Base-by-base conservation (phyloP, 208 protist genomes). In the Leishmania amazonensis region DNA sequence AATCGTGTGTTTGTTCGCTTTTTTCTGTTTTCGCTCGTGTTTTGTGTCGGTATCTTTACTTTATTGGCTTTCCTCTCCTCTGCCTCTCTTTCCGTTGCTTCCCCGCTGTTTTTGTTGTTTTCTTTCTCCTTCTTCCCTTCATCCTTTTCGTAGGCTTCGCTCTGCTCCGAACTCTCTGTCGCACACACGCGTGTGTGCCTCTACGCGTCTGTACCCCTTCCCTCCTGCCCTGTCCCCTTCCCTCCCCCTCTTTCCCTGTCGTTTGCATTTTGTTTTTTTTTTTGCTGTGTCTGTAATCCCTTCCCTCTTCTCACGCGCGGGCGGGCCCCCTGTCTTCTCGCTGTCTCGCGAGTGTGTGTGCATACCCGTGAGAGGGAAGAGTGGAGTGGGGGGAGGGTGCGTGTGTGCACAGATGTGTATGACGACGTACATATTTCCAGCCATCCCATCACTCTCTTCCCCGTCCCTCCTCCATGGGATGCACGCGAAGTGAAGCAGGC, bases 31-130 rank as follows among this genome's bases (percentile, higher is more conserved):
- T 68, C 45, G 42, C 54, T 76, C 24, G 51, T 67, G 17, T 24
- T 76, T 70, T 76, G 47, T 75, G 70, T 76, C 67, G 70, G 78
- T 68, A 9, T 65, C 45, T 77, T 76, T 79, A 11, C 75, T 83
- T 62, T 83, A 40, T 85, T 81, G 54, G 62, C 28, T 65, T 17
- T 70, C 1, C 45, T 70, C 38, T 42, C n/a, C 21, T n/a, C 21
- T 60, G 1, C 21, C 19, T 57, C 53, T 47, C 45, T 47, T 47
- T 47, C 45, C 45, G 45, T 47, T 47, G 45, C 45, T 47, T 11
- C 11, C 45, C 45, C 45, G 45, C 45, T 65, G 60, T 31, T 54
- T 21, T 76, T 45, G 68, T 49, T 35, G 57, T 21, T 81, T 45
- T 17, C 72, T 31, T 65, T 9, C n/a, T 9, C 17, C 1, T 65